A percentile compares a stretch with the other conserved stretches of the same genome.
Conservation (phyloP, 345 rosid species). For the Gossypium raimondii region DNA sequence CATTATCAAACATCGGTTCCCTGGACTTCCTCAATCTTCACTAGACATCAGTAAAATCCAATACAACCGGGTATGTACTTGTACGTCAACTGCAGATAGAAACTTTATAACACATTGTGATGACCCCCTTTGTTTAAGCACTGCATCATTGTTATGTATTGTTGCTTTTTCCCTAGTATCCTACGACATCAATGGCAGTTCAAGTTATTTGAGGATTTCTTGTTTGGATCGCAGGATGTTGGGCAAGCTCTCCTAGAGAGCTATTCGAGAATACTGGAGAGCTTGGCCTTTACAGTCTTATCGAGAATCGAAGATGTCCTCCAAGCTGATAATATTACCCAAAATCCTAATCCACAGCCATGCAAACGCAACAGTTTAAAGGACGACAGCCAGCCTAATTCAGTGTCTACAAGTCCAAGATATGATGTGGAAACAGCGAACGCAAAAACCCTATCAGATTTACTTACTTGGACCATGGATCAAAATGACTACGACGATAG, state of each 20-base stretch:
- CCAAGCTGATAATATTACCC: constrained; percentile 46
- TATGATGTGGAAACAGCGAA: constrained; percentile 18
- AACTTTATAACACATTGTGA: background rate
- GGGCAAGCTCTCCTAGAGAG: constrained; percentile 93
- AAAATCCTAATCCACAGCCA: constrained; percentile 43
- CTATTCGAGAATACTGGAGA: constrained; percentile 86
- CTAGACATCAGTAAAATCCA: constrained; percentile 89
- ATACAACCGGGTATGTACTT: constrained; percentile 48
- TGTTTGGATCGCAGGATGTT: constrained; percentile 48
- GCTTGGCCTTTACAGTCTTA: constrained; percentile 80
- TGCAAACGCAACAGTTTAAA: constrained; percentile 21
- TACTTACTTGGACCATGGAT: constrained; percentile 59
- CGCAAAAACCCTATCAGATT: constrained; percentile 54
- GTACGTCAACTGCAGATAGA: background rate
- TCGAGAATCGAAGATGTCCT: constrained; percentile 86
- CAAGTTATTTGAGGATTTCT: background rate
- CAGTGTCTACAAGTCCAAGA: background rate
- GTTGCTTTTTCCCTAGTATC: background rate
- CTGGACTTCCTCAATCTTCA: constrained; percentile 82
- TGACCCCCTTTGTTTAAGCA: background rate
- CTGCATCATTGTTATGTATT: background rate
- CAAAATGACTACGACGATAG: constrained; percentile 27
- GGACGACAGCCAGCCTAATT: constrained; percentile 4
- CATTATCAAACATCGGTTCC: constrained; percentile 71
- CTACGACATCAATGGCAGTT: background rate